These are phyloP conservation scores for Cyberlindnera euphorbiae DNA, from an alignment of 805 yeast species.

Conservation along the genomic window DNA sequence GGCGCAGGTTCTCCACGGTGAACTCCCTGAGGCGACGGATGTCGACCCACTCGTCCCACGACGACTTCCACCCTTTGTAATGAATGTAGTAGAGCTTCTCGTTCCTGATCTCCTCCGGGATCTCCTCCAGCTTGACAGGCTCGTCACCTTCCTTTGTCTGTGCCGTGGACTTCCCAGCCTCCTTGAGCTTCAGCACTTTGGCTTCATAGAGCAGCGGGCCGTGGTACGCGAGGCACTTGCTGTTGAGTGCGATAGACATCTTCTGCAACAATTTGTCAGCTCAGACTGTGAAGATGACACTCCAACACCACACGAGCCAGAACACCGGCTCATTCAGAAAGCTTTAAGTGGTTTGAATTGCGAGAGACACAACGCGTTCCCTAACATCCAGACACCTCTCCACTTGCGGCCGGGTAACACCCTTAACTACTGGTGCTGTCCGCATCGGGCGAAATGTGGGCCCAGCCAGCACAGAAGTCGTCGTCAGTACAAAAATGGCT, in stretches of 20 bases:
- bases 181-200: conserved; percentile 61
- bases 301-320: too few species aligned
- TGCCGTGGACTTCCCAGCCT: conserved; percentile 42
- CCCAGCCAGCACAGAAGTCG: too few species aligned
- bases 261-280: too few species aligned
- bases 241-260: conserved; percentile 20
- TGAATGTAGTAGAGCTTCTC: conserved; percentile 63
- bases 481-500: too few species aligned
- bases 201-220: conserved; percentile 92
- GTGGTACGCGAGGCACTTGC: conserved; percentile 72
- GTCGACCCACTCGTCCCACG: conserved; percentile 97
- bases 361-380: too few species aligned
- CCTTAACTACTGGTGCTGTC: too few species aligned
- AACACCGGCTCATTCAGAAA: too few species aligned
- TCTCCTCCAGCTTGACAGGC: conserved; percentile 11
- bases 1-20: conserved; percentile 60
- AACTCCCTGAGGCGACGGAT: conserved; percentile 60
- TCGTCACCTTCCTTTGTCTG: conserved; percentile 37
- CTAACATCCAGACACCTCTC: too few species aligned
- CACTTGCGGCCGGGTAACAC: too few species aligned
- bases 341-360: too few species aligned
- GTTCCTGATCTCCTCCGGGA: conserved; percentile 33
- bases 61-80: conserved; percentile 91
- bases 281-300: too few species aligned
- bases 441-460: too few species aligned